Conservation (phyloP, 768 basidiomycete genomes). For the Tephrocybe sp. region DNA sequence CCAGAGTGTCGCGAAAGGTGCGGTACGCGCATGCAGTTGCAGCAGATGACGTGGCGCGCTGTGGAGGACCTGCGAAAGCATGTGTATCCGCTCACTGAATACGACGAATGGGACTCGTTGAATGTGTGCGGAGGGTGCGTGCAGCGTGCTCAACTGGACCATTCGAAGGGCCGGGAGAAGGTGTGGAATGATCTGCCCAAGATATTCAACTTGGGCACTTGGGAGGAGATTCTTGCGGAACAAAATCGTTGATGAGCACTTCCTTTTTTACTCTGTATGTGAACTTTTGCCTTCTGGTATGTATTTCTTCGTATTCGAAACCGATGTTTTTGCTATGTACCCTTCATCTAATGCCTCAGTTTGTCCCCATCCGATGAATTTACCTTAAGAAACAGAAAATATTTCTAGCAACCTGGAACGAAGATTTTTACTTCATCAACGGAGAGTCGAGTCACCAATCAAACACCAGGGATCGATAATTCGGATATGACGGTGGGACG, state of each 20-base stretch:
- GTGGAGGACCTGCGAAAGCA: conserved; percentile 32
- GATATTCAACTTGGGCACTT: conserved; percentile 37
- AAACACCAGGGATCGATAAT: too few relatives aligned
- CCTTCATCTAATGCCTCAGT: too few relatives aligned
- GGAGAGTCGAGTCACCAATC: too few relatives aligned
- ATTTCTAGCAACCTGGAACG: too few relatives aligned
- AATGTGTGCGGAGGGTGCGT: conserved; percentile 34
- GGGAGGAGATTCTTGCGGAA: conserved; percentile 27
- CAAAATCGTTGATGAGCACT: background rate
- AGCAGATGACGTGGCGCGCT: conserved; percentile 27
- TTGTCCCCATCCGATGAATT: too few relatives aligned
- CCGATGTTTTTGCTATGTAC: too few relatives aligned
- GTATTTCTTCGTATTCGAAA: too few relatives aligned
- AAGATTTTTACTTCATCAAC: too few relatives aligned
- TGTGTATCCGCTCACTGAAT: conserved; percentile 39
- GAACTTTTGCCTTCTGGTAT: too few relatives aligned
- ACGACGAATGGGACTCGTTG: conserved; percentile 32
- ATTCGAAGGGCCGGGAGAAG: conserved; percentile 33
- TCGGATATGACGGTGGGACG: too few relatives aligned
- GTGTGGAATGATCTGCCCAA: conserved; percentile 37
- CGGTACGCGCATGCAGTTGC: conserved; percentile 27
- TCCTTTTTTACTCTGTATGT: too few relatives aligned
- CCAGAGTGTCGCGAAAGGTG: conserved; percentile 28
- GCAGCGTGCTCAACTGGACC: conserved; percentile 27
- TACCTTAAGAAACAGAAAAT: too few relatives aligned